Evolutionary conservation across 768 basidiomycete species (phyloP), one percentile per base, ranked within the genome.

Genomic region (Lactarius hatsudake): DNA sequence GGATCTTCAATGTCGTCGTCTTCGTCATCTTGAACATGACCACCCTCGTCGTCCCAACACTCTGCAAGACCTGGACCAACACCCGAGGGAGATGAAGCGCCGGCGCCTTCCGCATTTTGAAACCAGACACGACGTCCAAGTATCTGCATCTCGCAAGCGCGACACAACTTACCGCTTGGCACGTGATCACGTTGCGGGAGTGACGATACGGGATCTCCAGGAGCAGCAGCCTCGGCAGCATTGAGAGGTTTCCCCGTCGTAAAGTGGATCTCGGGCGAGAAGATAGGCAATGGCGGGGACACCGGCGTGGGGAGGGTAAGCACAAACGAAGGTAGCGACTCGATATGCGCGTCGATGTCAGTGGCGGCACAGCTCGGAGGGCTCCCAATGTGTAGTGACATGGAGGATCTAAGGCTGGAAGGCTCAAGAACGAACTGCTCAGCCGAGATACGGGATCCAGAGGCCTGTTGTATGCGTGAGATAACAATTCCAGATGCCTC

Each of bases 81-180:
- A 20, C 58, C 58, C 6, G 66, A 54, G 23, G 28, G 28, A 32
- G 15, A 54, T 7, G 7, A 36, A 6, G n/a, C 13, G 5, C 48
- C 51, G 28, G 70, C 74, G 26, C 74, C 74, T 59, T 76, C 75
- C 53, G 73, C 60, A 28, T 75, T 75, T 42, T 75, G 76, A 62
- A 75, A 78, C 77, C 75, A 77, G 61, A 76, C 67, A 60, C 75
- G 74, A 69, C 77, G 76, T 9, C 76, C 77, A 13, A 77, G 72
- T 71, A 76, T 72, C 38, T 75, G 77, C 60, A 66, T 63, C 32
- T 74, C 73, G 64, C 77, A 78, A 18, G 69, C 40, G 2, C 71
- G 71, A 67, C 77, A 78, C n/a, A n/a, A n/a, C 15, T 55, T 73
- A 20, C 69, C 69, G 23, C 71, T 68, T 26, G 67, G 72, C 62